A percentile compares a stretch with the other conserved stretches of the same genome.
These are phyloP conservation scores for Coffea eugenioides DNA, from an alignment of 257 asterid species.

Conservation along the genomic window DNA sequence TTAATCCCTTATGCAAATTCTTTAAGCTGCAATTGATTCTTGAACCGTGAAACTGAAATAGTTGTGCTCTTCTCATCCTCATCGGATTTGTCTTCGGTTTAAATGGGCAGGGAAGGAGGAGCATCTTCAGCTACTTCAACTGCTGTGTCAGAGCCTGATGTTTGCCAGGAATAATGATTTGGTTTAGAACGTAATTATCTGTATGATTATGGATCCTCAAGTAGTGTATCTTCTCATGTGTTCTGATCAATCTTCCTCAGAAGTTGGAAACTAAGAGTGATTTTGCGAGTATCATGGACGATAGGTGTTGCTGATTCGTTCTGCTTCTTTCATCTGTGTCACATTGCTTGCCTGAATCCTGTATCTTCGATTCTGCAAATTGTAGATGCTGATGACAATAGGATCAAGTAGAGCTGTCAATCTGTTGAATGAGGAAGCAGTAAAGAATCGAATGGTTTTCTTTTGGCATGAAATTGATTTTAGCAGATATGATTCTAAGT, in stretches of 20 bases:
- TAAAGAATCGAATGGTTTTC: not conserved
- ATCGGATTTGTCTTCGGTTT: not conserved
- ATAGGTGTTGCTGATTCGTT: not conserved
- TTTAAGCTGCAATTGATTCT: not conserved
- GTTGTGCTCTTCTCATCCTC: not conserved
- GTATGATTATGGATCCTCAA: slow-evolving; percentile 1
- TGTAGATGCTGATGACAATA: not conserved
- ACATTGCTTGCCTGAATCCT: not conserved
- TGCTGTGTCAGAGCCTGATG: slow-evolving; percentile 79
- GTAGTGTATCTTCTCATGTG: not conserved
- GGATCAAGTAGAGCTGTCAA: not conserved
- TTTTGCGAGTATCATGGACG: not conserved
- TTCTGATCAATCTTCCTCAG: not conserved
- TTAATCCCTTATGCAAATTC: not conserved
- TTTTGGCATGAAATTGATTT: not conserved
- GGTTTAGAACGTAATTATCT: not conserved
- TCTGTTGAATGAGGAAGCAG: not conserved
- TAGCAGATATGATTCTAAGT: not conserved
- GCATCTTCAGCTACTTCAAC: slow-evolving; percentile 80
- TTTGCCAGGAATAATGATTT: not conserved
- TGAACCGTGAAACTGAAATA: not conserved
- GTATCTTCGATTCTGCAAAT: not conserved
- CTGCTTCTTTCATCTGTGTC: slow-evolving; percentile 3
- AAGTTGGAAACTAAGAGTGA: not conserved
- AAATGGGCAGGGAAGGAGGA: slow-evolving; percentile 64